A percentile compares a stretch with the other conserved stretches of the same genome.
Conservation (phyloP, 495 filamentous ascomycete genomes). For the Penicillium antarcticum region DNA sequence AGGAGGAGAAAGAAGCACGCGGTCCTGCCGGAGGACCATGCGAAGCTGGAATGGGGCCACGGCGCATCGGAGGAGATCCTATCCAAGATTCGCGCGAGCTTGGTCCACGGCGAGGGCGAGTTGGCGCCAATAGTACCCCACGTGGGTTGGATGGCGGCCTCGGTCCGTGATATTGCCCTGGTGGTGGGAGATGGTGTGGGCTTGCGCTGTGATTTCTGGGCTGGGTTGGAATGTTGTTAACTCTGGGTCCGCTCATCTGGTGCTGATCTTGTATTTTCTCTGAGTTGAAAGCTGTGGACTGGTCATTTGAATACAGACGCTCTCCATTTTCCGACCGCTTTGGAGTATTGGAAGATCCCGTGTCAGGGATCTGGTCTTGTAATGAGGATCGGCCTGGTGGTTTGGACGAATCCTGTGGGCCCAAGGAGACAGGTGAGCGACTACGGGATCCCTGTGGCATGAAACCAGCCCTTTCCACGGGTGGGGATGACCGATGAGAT, state of each 20-base stretch:
- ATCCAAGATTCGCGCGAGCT: slow-evolving; percentile 36
- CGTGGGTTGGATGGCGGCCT: slow-evolving; percentile 47
- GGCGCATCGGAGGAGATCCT: slow-evolving; percentile 34
- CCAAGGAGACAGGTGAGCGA: slow-evolving; percentile 17
- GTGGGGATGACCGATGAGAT: slow-evolving; percentile 31
- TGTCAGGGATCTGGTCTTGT: slow-evolving; percentile 7
- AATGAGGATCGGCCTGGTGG: slow-evolving; percentile 7
- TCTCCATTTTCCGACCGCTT: background rate
- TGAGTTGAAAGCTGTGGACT: background rate
- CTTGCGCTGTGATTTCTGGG: slow-evolving; percentile 32
- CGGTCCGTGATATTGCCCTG: slow-evolving; percentile 45
- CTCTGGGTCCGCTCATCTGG: slow-evolving; percentile 8
- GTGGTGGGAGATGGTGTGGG: slow-evolving; percentile 41
- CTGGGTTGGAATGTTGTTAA: slow-evolving; percentile 28
- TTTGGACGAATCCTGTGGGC: slow-evolving; percentile 9
- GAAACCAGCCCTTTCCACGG: slow-evolving; percentile 16
- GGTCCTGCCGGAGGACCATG: slow-evolving; percentile 42
- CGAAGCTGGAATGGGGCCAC: slow-evolving; percentile 30
- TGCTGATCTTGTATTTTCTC: slow-evolving; percentile 4
- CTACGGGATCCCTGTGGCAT: slow-evolving; percentile 8
- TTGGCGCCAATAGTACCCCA: slow-evolving; percentile 54
- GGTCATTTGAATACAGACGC: background rate
- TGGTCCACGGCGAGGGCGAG: slow-evolving; percentile 52
- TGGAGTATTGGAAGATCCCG: background rate
- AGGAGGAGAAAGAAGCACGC: slow-evolving; percentile 34